Evolutionary conservation across 192 early-diverging fungal species (phyloP).

Genomic region (Coemansia sp.): DNA sequence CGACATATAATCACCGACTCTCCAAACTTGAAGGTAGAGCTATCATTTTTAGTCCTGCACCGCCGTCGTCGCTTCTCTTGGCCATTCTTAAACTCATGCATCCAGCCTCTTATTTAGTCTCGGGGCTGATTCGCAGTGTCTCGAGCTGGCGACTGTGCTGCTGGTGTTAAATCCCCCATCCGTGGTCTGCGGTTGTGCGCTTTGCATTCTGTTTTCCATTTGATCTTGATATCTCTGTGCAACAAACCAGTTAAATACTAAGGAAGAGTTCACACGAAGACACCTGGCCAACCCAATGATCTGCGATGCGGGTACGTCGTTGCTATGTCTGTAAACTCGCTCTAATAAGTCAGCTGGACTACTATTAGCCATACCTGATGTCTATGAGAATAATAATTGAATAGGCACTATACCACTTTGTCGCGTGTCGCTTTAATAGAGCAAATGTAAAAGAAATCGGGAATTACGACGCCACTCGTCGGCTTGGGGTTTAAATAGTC

Average conservation of each 20-base stretch:
- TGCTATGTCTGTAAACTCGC: neutral
- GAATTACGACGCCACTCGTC: neutral
- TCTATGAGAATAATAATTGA: neutral
- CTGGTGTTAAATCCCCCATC: neutral
- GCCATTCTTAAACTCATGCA: neutral
- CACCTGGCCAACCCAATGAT: neutral
- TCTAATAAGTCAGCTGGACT: neutral
- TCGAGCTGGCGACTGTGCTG: neutral
- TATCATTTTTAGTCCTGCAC: neutral
- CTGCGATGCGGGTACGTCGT: neutral
- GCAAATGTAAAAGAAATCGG: neutral
- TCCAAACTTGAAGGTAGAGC: neutral
- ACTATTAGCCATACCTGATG: neutral
- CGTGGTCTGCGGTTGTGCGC: neutral
- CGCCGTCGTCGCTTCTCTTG: neutral
- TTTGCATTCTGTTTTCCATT: too few relatives aligned
- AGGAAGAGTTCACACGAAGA: neutral
- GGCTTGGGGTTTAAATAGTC: neutral
- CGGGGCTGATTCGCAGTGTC: neutral
- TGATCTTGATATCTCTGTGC: neutral
- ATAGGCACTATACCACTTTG: neutral
- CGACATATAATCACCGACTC: neutral
- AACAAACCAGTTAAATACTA: neutral
- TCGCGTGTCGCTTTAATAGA: neutral
- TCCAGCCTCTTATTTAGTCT: neutral